Evolutionary conservation across 1,139 yeast species (phyloP).

Genomic region (Geotrichum bryndzae): DNA sequence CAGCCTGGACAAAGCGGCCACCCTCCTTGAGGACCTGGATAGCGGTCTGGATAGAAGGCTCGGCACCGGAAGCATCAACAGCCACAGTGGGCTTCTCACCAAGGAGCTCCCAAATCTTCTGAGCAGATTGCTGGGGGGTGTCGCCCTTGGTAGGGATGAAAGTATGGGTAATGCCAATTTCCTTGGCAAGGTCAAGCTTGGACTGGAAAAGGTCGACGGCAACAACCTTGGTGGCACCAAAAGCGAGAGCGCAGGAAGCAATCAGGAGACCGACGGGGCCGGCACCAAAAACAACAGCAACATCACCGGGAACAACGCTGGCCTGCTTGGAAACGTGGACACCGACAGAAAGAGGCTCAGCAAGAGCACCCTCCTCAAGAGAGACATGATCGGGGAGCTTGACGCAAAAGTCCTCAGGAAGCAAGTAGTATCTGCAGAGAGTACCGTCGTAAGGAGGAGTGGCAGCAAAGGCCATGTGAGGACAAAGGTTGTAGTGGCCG

Average conservation of each 20-base stretch:
- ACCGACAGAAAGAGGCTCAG: conserved; percentile 84
- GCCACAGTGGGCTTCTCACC: conserved; percentile 53
- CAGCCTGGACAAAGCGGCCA: conserved; percentile 69
- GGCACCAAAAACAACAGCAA: conserved; percentile 78
- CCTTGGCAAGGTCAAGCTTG: conserved; percentile 54
- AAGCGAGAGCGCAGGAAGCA: conserved; percentile 73
- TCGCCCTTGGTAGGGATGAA: conserved; percentile 45
- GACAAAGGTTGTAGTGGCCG: conserved; percentile 76
- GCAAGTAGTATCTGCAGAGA: conserved; percentile 59
- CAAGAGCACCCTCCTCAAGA: conserved; percentile 80
- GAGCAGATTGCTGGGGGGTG: conserved; percentile 36
- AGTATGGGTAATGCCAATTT: conserved; percentile 45
- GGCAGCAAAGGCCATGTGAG: conserved; percentile 80
- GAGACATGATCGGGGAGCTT: conserved; percentile 71
- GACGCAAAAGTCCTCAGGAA: conserved; percentile 81
- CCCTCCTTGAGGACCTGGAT: conserved; percentile 53
- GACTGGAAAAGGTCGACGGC: conserved; percentile 59
- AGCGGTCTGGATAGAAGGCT: conserved; percentile 60
- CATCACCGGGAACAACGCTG: conserved; percentile 63
- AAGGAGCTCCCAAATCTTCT: conserved; percentile 37
- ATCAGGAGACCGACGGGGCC: conserved; percentile 87
- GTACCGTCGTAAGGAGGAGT: conserved; percentile 74
- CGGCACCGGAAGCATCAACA: conserved; percentile 67
- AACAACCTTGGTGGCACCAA: conserved; percentile 69
- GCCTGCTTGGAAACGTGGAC: conserved; percentile 75